A percentile compares a stretch with the other conserved stretches of the same genome.
Evolutionary conservation across 352 stramenopile species (phyloP).

Genomic region (Elongisporangium anandrum): DNA sequence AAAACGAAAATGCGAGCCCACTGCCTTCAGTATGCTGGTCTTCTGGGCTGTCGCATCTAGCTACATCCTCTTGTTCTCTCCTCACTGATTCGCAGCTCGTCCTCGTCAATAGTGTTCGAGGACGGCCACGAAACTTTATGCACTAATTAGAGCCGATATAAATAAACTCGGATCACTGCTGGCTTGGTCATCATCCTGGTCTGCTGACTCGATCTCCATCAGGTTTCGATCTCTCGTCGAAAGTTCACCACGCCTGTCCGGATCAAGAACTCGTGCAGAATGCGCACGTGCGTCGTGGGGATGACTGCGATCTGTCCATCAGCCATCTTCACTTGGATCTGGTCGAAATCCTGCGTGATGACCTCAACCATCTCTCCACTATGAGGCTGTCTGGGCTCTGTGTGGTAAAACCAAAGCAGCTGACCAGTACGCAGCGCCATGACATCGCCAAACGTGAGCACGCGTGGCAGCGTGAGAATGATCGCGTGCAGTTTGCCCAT

Average conservation of each 20-base stretch:
- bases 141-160: background rate
- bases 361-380: slow-evolving; percentile 29
- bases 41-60: background rate
- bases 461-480: slow-evolving; percentile 39
- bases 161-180: background rate
- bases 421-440: slow-evolving; percentile 19
- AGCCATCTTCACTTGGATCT: slow-evolving; percentile 20
- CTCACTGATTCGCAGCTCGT: background rate
- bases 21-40: background rate
- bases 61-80: background rate
- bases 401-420: slow-evolving; percentile 28
- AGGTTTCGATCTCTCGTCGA: background rate
- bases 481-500: slow-evolving; percentile 27
- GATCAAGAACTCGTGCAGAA: slow-evolving; percentile 38
- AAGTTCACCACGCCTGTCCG: slow-evolving; percentile 26
- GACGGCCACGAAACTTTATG: background rate
- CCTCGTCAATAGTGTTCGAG: background rate
- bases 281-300: slow-evolving; percentile 13
- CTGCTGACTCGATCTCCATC: no score
- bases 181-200: no score
- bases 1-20: background rate
- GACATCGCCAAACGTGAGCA: slow-evolving; percentile 13
- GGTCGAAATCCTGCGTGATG: slow-evolving; percentile 11
- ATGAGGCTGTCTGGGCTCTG: background rate
- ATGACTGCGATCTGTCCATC: slow-evolving; percentile 15